phyloP scores from a whole-genome alignment of 306 rosid genomes.

The Fagus sylvatica region DNA sequence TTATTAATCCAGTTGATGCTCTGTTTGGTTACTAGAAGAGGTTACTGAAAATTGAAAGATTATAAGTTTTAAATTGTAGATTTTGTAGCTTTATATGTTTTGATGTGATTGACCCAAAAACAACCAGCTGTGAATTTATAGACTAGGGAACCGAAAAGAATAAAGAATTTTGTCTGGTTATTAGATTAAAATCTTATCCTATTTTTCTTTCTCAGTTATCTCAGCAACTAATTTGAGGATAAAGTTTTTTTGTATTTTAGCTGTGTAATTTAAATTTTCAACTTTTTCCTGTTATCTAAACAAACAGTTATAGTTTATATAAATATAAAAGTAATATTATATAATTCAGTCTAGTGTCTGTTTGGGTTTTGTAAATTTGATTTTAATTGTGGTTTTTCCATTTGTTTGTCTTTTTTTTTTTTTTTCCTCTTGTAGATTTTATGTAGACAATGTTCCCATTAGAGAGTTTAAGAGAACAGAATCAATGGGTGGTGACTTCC shows the following conservation, averaged over 20 bases:
- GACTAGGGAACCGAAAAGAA: background rate
- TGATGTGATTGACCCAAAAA: constrained; percentile 29
- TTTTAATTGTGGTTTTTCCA: constrained; percentile 7
- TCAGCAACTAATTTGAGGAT: background rate
- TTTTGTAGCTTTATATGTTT: constrained; percentile 20
- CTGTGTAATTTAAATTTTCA: background rate
- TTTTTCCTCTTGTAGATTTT: constrained; percentile 61
- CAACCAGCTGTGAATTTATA: constrained; percentile 10
- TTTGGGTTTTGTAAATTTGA: background rate
- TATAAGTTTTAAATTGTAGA: constrained; percentile 2
- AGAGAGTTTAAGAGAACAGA: constrained; percentile 72
- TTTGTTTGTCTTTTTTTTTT: background rate
- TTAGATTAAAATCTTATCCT: constrained; percentile 18
- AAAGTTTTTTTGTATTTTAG: background rate
- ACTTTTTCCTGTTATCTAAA: too few species aligned
- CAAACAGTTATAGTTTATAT: too few species aligned
- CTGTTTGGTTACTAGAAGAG: constrained; percentile 22
- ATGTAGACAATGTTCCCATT: constrained; percentile 83
- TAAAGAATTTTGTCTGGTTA: constrained; percentile 16
- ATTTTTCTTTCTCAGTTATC: constrained; percentile 7
- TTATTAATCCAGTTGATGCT: constrained; percentile 9
- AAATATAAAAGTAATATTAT: too few species aligned
- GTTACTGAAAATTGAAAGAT: constrained; percentile 17
- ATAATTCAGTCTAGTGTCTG: background rate
- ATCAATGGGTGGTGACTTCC: constrained; percentile 89